These are phyloP conservation scores for Lichtheimia ramosa DNA, from an alignment of 371 early-diverging fungal genomes.

Conservation along the genomic window DNA sequence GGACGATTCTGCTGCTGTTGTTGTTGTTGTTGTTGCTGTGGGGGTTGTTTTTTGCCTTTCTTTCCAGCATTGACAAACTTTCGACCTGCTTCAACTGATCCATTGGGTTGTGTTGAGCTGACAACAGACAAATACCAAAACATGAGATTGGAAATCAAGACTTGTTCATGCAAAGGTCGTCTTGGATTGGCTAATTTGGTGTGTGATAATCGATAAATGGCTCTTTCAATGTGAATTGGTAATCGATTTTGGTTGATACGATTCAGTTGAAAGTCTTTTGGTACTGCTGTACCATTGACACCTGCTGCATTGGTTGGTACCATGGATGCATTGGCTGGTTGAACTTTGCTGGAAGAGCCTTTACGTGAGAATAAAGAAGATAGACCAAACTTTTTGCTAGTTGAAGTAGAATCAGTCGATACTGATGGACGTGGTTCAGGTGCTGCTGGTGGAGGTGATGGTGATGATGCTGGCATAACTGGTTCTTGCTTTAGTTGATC, in stretches of 20 bases:
- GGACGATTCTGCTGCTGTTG: conserved; percentile 1
- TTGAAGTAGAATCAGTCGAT: conserved; percentile 2
- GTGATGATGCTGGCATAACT: neutral
- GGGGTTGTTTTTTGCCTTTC: conserved; percentile 17
- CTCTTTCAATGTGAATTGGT: conserved; percentile 85
- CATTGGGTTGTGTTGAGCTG: conserved; percentile 18
- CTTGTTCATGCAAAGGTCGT: conserved; percentile 89
- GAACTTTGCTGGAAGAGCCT: conserved; percentile 5
- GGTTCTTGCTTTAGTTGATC: conserved; percentile 12
- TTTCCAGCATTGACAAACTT: conserved; percentile 19
- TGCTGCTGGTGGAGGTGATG: neutral
- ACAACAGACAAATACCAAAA: conserved; percentile 88
- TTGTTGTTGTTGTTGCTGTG: conserved; percentile 7
- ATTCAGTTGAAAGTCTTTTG: conserved; percentile 58
- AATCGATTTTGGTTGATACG: conserved; percentile 62
- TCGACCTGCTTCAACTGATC: conserved; percentile 4
- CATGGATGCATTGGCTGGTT: neutral
- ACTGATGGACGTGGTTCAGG: conserved; percentile 14
- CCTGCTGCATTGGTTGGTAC: neutral
- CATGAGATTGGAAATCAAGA: conserved; percentile 94
- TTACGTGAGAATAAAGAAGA: conserved; percentile 26
- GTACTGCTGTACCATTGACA: conserved; percentile 10
- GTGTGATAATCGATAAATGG: conserved; percentile 90
- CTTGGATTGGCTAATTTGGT: conserved; percentile 89
- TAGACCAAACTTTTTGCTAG: conserved; percentile 15